These are phyloP conservation scores for Usnea hakonensis DNA, from an alignment of 495 filamentous ascomycete genomes.

Conservation along the genomic window DNA sequence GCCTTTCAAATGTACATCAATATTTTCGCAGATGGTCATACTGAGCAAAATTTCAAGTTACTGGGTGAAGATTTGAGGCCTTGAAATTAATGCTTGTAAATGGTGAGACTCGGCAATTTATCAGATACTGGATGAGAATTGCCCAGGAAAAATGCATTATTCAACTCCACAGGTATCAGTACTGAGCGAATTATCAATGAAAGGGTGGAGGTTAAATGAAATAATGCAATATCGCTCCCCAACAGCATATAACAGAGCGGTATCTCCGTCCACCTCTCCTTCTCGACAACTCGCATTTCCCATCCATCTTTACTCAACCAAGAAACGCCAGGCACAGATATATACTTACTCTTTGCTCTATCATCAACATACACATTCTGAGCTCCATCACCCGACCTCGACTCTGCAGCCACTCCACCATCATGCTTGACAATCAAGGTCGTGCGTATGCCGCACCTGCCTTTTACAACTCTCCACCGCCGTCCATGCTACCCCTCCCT, in stretches of 20 bases:
- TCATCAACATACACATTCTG: not conserved
- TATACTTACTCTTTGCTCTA: not conserved
- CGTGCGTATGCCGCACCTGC: not conserved
- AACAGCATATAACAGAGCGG: not conserved
- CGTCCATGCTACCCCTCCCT: not conserved
- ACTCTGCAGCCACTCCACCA: not conserved
- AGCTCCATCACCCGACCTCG: not conserved
- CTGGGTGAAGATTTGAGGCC: no score
- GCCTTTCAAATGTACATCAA: not conserved
- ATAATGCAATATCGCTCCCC: not conserved
- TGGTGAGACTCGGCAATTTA: not conserved
- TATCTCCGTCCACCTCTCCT: not conserved
- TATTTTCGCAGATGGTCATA: not conserved
- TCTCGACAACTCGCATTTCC: not conserved
- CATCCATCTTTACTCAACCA: not conserved
- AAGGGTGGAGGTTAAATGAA: no score
- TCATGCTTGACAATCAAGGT: not conserved
- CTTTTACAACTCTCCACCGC: not conserved
- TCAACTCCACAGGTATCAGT: no score
- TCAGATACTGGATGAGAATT: not conserved
- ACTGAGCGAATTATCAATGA: no score
- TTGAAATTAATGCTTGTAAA: no score
- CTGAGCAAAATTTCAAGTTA: no score
- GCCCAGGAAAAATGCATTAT: no score
- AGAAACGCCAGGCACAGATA: not conserved